Percentiles rank a stretch among this genome's conserved stretches.
These are phyloP conservation scores for Botrytis tulipae DNA, from an alignment of 2,329 filamentous ascomycete genomes.

Conservation along the genomic window DNA sequence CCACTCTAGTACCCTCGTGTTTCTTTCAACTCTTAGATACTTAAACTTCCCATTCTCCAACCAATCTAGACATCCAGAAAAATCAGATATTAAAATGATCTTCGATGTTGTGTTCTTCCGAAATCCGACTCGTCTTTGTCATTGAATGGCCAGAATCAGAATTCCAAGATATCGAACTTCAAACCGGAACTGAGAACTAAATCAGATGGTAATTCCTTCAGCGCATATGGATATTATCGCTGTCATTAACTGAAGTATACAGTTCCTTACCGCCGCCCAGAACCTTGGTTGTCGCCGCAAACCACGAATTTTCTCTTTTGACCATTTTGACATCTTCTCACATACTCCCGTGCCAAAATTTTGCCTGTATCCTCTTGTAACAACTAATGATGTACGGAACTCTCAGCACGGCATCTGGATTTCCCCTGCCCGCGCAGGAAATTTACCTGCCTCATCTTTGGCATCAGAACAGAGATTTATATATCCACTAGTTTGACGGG, in stretches of 20 bases:
- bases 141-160: background rate
- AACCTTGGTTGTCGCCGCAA: too few relatives aligned
- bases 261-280: background rate
- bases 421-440: accelerated
- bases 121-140: too few relatives aligned
- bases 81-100: too few relatives aligned
- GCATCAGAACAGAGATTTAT: background rate
- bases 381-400: background rate
- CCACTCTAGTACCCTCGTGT: background rate
- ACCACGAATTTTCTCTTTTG: too few relatives aligned
- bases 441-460: background rate
- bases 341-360: background rate
- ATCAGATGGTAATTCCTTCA: background rate
- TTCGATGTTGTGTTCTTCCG: too few relatives aligned
- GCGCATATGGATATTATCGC: background rate
- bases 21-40: background rate
- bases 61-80: background rate
- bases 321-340: background rate
- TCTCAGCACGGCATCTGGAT: background rate
- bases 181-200: too few relatives aligned
- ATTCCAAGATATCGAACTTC: background rate
- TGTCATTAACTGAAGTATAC: background rate
- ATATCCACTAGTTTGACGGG: background rate
- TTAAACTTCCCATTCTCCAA: background rate
- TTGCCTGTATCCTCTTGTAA: background rate